Percentiles rank a stretch among this genome's conserved stretches.
Conservation (phyloP, 352 stramenopile genomes). For the Globisporangium apiculatum region DNA sequence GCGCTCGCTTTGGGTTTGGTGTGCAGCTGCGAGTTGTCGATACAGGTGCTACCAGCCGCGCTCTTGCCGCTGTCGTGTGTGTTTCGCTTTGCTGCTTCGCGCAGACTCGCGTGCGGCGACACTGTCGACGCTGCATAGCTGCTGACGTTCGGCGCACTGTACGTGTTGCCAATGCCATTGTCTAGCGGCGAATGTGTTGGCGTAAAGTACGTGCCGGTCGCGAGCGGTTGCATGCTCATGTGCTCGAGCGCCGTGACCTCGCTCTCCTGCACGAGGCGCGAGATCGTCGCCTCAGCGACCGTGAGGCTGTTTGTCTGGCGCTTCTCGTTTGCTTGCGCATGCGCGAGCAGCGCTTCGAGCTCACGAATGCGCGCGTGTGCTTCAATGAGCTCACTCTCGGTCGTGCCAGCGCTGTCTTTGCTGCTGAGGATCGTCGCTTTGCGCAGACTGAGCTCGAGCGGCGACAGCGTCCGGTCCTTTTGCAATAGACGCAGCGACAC, state of each 20-base stretch:
- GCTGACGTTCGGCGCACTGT: not conserved
- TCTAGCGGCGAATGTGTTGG: not conserved
- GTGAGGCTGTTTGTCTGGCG: conserved; percentile 62
- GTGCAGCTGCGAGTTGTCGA: not conserved
- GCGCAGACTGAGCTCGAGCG: conserved; percentile 50
- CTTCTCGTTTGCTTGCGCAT: conserved; percentile 48
- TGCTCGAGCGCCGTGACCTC: conserved; percentile 38
- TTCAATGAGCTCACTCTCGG: conserved; percentile 53
- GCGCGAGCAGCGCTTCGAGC: conserved; percentile 44
- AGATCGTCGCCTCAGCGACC: conserved; percentile 54
- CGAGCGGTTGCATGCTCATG: conserved; percentile 29
- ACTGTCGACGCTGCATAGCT: not conserved
- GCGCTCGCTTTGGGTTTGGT: conserved; percentile 2
- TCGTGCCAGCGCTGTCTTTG: conserved; percentile 31
- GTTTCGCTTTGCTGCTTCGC: conserved; percentile 1
- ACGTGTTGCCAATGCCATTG: not conserved
- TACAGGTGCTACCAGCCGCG: not conserved
- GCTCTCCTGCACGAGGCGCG: conserved; percentile 46
- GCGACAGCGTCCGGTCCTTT: conserved; percentile 52
- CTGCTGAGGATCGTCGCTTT: conserved; percentile 52
- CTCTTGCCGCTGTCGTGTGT: conserved; percentile 1
- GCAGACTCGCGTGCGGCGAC: not conserved
- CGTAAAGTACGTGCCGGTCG: not conserved
- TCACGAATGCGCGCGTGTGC: conserved; percentile 42
- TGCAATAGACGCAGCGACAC: conserved; percentile 57